Evolutionary conservation across 257 asterid genomes (phyloP).

Genomic region (Gentiana dahurica): DNA sequence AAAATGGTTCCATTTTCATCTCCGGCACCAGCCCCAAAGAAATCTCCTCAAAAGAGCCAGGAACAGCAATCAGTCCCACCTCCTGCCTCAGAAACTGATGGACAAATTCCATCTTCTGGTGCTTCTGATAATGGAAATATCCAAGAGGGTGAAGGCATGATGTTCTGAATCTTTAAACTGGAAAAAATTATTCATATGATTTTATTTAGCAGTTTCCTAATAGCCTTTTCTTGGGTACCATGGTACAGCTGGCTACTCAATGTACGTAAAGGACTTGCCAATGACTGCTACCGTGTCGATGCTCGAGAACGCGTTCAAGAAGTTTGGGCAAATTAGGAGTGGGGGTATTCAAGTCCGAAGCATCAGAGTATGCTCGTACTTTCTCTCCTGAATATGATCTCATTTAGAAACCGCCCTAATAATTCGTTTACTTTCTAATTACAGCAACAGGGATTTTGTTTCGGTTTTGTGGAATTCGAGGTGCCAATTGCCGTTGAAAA

Average conservation of each 20-base stretch:
- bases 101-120: conserved; percentile 31
- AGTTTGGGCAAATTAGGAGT: conserved; percentile 66
- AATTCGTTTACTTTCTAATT: conserved; percentile 1
- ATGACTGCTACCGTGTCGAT: conserved; percentile 47
- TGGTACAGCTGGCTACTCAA: conserved; percentile 74
- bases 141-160: conserved; percentile 72
- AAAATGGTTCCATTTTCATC: conserved; percentile 47
- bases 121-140: conserved; percentile 41
- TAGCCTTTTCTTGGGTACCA: conserved; percentile 1
- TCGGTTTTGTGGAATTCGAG: conserved; percentile 42
- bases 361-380: conserved; percentile 45
- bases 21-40: conserved; percentile 38
- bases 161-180: not conserved
- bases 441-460: conserved; percentile 23
- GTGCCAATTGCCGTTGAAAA: conserved; percentile 31
- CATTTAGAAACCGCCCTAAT: too few relatives aligned
- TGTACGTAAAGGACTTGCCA: conserved; percentile 78
- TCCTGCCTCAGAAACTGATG: conserved; percentile 29
- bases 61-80: conserved; percentile 40
- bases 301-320: conserved; percentile 70
- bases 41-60: conserved; percentile 32
- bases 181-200: not conserved
- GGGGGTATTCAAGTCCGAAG: conserved; percentile 90
- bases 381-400: too few relatives aligned
- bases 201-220: not conserved